Evolutionary conservation across 139 green algal species (phyloP), one percentile per base, ranked within the genome.

Genomic region (Chlamydomonas eustigma): DNA sequence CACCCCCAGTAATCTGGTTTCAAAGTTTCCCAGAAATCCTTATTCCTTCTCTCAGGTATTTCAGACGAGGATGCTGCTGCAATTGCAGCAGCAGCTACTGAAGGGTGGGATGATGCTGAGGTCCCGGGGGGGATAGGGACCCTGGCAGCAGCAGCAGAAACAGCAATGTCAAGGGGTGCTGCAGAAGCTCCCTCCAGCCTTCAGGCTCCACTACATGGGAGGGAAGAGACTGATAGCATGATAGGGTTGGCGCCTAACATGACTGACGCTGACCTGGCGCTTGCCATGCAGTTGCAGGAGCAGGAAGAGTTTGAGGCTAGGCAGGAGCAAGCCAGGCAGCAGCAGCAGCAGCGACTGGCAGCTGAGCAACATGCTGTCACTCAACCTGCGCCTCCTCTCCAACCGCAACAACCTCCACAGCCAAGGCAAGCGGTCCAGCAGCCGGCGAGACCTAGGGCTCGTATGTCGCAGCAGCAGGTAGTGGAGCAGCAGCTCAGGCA

Each of bases 271-370:
- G 93, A 97, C 81, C 83, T 93, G 76, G 93, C 90, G 32, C 71
- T 95, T 58, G 93, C 93, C 3, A 67, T 97, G 76, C 86, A 93
- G 80, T 83, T 97, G 76, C 93, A 97, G 73, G 64, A 94, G 74
- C 81, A 94, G 71, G 86, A 88, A 76, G 78, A 91, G 64, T 64
- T 81, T 39, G 75, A 39, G 32, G 73, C 51, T 38, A 4, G 73
- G 28, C 73, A 73, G 70, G 3, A 65, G 38, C 70, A 30, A 8
- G 4, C 39, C 18, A 3, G 1, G 8, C 2, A 71, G 51, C 73
- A 52, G 51, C 51, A 51, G 51, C 51, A 58, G 73, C 25, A 69
- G 73, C 73, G 12, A 36, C 25, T 37, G 71, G 50, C 51, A 33
- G 25, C 32, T 44, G 33, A 72, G 52, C 52, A 52, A 28, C 24